phyloP scores from a whole-genome alignment of 352 stramenopile species.

The Thraustochytrium sp. region DNA sequence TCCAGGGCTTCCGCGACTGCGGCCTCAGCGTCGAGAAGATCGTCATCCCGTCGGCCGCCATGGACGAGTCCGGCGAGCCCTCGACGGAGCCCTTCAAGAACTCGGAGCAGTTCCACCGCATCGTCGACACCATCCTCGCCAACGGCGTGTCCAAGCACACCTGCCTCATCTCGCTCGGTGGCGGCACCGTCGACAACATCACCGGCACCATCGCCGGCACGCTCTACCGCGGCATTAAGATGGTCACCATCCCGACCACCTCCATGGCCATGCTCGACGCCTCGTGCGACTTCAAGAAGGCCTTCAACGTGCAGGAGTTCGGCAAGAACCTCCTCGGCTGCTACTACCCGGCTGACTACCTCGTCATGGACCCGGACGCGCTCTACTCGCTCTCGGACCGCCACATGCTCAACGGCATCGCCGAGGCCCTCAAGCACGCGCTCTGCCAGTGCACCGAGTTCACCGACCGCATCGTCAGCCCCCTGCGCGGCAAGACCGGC shows the following conservation, averaged over 20 bases:
- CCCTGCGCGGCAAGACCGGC: constrained; percentile 61
- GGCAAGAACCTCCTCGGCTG: constrained; percentile 48
- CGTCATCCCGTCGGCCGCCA: constrained; percentile 20
- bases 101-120: not conserved
- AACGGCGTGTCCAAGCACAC: constrained; percentile 41
- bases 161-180: constrained; percentile 45
- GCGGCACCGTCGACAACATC: constrained; percentile 46
- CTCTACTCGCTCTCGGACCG: constrained; percentile 3
- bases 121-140: constrained; percentile 31
- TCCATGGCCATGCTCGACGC: constrained; percentile 47
- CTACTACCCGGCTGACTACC: constrained; percentile 49
- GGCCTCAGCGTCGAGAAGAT: constrained; percentile 25
- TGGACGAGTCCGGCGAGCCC: constrained; percentile 44
- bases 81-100: constrained; percentile 44
- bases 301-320: constrained; percentile 44
- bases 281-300: constrained; percentile 49
- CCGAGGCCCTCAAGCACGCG: not conserved
- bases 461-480: constrained; percentile 62
- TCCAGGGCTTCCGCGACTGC: not conserved
- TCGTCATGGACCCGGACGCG: not conserved
- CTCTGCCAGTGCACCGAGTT: constrained; percentile 55
- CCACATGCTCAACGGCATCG: constrained; percentile 34
- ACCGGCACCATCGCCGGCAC: constrained; percentile 31
- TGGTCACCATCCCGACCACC: constrained; percentile 43
- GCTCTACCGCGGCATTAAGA: constrained; percentile 42